Conservation (phyloP, 257 asterid species). For the Prunella vulgaris region DNA sequence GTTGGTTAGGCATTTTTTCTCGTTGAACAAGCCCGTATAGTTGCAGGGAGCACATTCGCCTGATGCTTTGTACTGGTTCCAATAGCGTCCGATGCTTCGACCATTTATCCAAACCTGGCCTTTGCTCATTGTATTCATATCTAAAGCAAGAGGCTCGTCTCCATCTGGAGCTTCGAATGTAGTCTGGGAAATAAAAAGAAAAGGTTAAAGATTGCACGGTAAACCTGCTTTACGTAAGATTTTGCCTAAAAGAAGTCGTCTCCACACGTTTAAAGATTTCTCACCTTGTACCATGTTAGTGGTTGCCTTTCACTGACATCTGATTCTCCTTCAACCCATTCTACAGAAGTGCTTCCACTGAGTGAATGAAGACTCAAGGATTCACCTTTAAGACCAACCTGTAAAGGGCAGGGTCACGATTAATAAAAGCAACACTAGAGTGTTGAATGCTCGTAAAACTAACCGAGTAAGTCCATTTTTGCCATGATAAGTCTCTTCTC, state of each 20-base stretch:
- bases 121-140: constrained; percentile 88
- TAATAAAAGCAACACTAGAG: not conserved
- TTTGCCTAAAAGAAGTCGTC: no score
- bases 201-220: no score
- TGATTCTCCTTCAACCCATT: constrained; percentile 74
- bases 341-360: constrained; percentile 80
- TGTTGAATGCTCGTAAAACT: constrained; percentile 2
- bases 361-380: constrained; percentile 85
- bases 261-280: not conserved
- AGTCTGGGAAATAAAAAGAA: constrained; percentile 42
- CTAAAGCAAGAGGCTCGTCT: constrained; percentile 84
- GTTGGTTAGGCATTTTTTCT: constrained; percentile 69
- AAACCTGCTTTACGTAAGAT: no score
- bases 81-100: constrained; percentile 79
- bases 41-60: constrained; percentile 68
- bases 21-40: constrained; percentile 68
- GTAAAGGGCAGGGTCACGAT: constrained; percentile 16
- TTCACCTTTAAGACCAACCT: constrained; percentile 94
- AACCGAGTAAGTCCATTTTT: constrained; percentile 95
- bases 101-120: constrained; percentile 98
- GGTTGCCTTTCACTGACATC: constrained; percentile 69
- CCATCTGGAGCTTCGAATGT: constrained; percentile 83
- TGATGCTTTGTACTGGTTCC: constrained; percentile 79
- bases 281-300: constrained; percentile 89
- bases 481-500: constrained; percentile 91